Conservation (phyloP, 305 asterid species). For the Stenogyne calaminthoides region DNA sequence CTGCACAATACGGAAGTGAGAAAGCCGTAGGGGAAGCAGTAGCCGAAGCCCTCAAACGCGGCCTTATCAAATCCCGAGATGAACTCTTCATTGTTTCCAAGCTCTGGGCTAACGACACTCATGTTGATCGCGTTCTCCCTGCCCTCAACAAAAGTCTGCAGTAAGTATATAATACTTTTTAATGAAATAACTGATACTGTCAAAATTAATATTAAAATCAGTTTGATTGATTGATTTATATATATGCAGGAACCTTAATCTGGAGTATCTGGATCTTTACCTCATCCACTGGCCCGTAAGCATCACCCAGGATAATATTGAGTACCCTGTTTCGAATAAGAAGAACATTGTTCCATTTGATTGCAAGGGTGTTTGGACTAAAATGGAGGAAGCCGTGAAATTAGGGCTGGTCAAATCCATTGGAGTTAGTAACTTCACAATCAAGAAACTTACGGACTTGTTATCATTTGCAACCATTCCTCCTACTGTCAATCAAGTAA, state of each 20-base stretch:
- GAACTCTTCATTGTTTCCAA: constrained; percentile 65
- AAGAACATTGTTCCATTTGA: constrained; percentile 61
- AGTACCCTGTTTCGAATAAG: constrained; percentile 52
- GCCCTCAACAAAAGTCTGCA: constrained; percentile 49
- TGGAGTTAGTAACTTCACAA: constrained; percentile 74
- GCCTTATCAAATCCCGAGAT: constrained; percentile 45
- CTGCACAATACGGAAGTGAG: constrained; percentile 57
- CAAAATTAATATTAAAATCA: too few relatives aligned
- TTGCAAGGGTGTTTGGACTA: constrained; percentile 57
- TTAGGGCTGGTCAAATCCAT: constrained; percentile 57
- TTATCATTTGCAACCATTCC: constrained; percentile 44
- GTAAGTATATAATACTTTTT: constrained; percentile 29
- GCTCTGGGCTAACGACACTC: constrained; percentile 75
- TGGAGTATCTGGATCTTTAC: constrained; percentile 58
- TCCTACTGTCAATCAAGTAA: constrained; percentile 74
- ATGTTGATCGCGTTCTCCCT: constrained; percentile 46
- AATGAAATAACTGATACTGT: too few relatives aligned
- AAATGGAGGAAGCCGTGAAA: constrained; percentile 68
- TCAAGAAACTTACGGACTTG: constrained; percentile 50
- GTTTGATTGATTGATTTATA: too few relatives aligned
- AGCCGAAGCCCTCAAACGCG: constrained; percentile 45
- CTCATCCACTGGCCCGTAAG: constrained; percentile 82
- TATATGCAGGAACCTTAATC: constrained; percentile 48
- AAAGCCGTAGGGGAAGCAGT: constrained; percentile 63
- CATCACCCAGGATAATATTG: constrained; percentile 46